Evolutionary conservation across 2,329 filamentous ascomycete species (phyloP).

Genomic region (Ilyonectria mors-panacis): DNA sequence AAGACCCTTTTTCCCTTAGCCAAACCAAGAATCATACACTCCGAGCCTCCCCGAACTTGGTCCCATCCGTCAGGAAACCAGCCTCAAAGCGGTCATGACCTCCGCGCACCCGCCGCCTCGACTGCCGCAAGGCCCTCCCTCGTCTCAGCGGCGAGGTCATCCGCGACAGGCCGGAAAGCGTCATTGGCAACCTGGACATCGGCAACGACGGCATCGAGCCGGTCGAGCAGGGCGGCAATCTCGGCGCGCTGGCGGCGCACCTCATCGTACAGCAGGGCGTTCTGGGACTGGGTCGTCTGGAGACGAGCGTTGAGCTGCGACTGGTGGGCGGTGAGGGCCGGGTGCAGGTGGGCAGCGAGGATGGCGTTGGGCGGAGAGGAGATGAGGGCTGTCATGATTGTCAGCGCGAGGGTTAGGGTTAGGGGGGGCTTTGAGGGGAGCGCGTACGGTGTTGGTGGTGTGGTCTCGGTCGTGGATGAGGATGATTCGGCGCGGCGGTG

Average conservation of each 20-base stretch:
- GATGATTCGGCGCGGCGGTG: slow-evolving; percentile 41
- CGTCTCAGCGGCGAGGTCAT: slow-evolving; percentile 66
- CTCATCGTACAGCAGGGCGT: slow-evolving; percentile 67
- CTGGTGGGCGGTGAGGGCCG: slow-evolving; percentile 67
- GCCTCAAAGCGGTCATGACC: neutral
- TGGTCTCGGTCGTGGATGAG: slow-evolving; percentile 35
- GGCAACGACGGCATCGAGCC: slow-evolving; percentile 65
- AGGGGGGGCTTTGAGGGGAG: neutral
- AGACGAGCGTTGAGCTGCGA: slow-evolving; percentile 70
- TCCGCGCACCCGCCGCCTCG: slow-evolving; percentile 30
- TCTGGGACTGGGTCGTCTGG: slow-evolving; percentile 70
- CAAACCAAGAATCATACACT: neutral
- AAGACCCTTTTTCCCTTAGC: neutral
- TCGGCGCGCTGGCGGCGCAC: slow-evolving; percentile 69
- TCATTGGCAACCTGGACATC: slow-evolving; percentile 69
- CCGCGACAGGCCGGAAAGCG: slow-evolving; percentile 62
- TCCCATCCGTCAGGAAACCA: neutral
- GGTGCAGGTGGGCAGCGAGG: slow-evolving; percentile 68
- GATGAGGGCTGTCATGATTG: slow-evolving; percentile 64
- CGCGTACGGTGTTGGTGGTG: slow-evolving; percentile 64
- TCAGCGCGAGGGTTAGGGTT: neutral
- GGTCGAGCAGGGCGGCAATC: slow-evolving; percentile 64
- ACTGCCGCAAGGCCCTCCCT: slow-evolving; percentile 50
- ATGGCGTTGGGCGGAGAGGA: slow-evolving; percentile 67
- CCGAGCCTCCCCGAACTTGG: neutral